phyloP scores from a whole-genome alignment of 331 rosid genomes.

The Pyrus hybrid region DNA sequence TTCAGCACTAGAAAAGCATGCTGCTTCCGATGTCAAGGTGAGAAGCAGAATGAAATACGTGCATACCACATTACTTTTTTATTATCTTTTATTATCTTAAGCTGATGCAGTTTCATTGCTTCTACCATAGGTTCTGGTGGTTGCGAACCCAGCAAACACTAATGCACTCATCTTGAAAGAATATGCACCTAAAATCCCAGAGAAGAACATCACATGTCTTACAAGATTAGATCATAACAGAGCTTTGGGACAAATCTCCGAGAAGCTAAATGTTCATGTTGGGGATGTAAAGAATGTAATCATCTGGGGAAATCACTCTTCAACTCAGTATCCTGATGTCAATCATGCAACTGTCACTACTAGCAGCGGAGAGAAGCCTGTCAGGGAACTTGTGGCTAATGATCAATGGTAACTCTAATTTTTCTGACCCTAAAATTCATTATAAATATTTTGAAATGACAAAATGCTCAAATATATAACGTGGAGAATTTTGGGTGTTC shows the following conservation, averaged over 20 bases:
- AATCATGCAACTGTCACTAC: constrained; percentile 63
- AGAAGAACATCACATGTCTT: constrained; percentile 72
- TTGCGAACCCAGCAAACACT: constrained; percentile 95
- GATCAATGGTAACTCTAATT: constrained; percentile 49
- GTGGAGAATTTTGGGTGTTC: too few species aligned
- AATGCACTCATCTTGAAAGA: constrained; percentile 83
- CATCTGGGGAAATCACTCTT: constrained; percentile 96
- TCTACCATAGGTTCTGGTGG: constrained; percentile 63
- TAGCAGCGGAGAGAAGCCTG: constrained; percentile 29
- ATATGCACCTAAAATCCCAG: constrained; percentile 72
- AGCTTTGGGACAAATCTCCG: constrained; percentile 80
- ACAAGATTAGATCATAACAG: constrained; percentile 87
- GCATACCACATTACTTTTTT: not conserved
- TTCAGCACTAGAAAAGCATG: constrained; percentile 59
- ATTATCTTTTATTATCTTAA: not conserved
- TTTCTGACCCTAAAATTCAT: not conserved
- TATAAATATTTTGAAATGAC: not conserved
- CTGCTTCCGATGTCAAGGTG: constrained; percentile 65
- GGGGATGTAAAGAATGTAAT: constrained; percentile 71
- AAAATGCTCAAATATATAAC: not conserved
- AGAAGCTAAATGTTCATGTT: constrained; percentile 59
- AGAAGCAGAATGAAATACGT: not conserved
- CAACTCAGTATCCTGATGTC: constrained; percentile 89
- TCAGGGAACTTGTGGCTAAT: constrained; percentile 43
- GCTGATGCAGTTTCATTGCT: constrained; percentile 4